These are phyloP conservation scores for Penicillium hesseltinei DNA, from an alignment of 2,329 filamentous ascomycete species.

Conservation along the genomic window DNA sequence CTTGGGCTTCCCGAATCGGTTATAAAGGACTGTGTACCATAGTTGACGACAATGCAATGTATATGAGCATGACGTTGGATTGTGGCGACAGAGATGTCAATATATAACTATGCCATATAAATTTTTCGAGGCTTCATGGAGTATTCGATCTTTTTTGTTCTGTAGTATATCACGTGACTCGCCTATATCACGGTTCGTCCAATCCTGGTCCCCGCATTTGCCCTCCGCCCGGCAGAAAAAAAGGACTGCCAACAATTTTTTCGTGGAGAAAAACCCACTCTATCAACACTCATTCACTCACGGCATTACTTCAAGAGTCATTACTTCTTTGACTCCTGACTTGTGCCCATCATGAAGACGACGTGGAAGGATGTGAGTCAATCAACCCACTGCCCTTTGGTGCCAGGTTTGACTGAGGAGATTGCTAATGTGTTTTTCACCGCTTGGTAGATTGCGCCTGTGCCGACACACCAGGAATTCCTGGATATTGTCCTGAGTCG, in stretches of 20 bases:
- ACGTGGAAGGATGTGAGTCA: constrained; percentile 56
- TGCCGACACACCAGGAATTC: constrained; percentile 92
- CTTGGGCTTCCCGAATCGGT: constrained; percentile 5
- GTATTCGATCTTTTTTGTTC: not conserved
- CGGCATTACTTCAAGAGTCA: constrained; percentile 26
- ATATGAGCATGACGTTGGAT: constrained; percentile 13
- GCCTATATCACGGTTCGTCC: constrained; percentile 18
- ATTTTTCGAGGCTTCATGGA: not conserved
- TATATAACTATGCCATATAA: not conserved
- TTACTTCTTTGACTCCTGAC: constrained; percentile 25
- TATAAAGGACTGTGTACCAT: constrained; percentile 24
- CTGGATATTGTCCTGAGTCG: constrained; percentile 94
- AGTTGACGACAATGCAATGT: constrained; percentile 21
- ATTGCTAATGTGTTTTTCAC: constrained; percentile 41
- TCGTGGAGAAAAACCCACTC: constrained; percentile 25
- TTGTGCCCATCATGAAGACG: constrained; percentile 53
- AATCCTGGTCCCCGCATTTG: constrained; percentile 23
- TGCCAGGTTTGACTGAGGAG: not conserved
- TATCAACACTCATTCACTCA: constrained; percentile 25
- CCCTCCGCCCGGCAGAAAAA: constrained; percentile 28
- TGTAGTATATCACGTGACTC: constrained; percentile 9
- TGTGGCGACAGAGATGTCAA: not conserved
- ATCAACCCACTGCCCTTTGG: not conserved
- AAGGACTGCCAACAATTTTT: constrained; percentile 27
- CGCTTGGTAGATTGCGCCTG: constrained; percentile 65